phyloP scores from a whole-genome alignment of 2,329 filamentous ascomycete genomes.

The Thielaviopsis euricoi region DNA sequence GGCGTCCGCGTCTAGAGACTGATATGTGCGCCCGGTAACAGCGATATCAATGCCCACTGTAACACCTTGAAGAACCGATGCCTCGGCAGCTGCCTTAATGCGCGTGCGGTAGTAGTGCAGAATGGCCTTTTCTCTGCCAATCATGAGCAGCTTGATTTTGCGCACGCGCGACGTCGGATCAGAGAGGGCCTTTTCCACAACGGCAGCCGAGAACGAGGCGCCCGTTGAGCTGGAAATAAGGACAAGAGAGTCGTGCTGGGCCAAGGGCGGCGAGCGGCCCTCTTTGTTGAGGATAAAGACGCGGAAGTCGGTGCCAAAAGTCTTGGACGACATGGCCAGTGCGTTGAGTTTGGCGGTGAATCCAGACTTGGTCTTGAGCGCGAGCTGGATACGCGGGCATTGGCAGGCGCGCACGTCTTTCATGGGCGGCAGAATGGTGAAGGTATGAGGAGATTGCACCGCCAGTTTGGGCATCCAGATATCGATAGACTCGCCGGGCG shows the following conservation, averaged over 20 bases:
- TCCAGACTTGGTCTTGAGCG: slow-evolving; percentile 38
- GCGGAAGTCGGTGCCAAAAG: slow-evolving; percentile 20
- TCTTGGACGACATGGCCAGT: slow-evolving; percentile 24
- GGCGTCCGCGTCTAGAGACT: slow-evolving; percentile 1
- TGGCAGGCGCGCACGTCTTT: slow-evolving; percentile 32
- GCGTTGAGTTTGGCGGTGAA: slow-evolving; percentile 38
- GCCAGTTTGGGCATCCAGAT: slow-evolving; percentile 42
- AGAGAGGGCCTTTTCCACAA: slow-evolving; percentile 29
- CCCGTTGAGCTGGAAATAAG: slow-evolving; percentile 46
- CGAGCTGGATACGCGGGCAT: slow-evolving; percentile 43
- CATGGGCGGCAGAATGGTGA: slow-evolving; percentile 41
- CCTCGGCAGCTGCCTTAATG: slow-evolving; percentile 22
- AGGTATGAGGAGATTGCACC: slow-evolving; percentile 39
- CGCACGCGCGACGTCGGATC: slow-evolving; percentile 23
- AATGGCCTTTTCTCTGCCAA: slow-evolving; percentile 36
- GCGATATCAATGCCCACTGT: slow-evolving; percentile 3
- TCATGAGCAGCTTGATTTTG: slow-evolving; percentile 28
- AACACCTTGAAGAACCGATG: slow-evolving; percentile 25
- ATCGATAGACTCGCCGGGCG: slow-evolving; percentile 42
- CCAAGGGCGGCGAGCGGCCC: slow-evolving; percentile 36
- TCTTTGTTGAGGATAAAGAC: slow-evolving; percentile 40
- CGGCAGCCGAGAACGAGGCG: slow-evolving; percentile 42
- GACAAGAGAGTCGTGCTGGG: slow-evolving; percentile 41
- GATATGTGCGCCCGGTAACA: slow-evolving; percentile 6
- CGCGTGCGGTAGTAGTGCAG: slow-evolving; percentile 29